A percentile compares a stretch with the other conserved stretches of the same genome.
phyloP scores from a whole-genome alignment of 2,329 filamentous ascomycete species.

The Penicillium sp. region DNA sequence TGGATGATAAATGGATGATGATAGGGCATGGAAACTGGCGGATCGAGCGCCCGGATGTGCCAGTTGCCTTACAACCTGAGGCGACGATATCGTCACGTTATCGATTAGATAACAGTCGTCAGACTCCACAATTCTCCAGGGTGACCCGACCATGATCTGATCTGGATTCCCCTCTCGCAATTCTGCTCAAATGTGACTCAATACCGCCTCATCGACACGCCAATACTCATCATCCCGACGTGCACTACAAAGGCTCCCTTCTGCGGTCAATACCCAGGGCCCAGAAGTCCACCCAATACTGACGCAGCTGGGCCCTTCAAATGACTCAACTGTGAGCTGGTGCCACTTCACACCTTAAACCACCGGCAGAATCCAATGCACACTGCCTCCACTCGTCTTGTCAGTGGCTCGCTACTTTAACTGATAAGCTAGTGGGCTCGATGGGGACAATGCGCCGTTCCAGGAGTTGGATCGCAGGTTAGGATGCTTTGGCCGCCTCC shows the following conservation, averaged over 20 bases:
- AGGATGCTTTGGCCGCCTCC: slow-evolving; percentile 6
- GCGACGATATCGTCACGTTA: slow-evolving; percentile 16
- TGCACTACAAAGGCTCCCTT: not conserved
- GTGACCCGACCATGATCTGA: not conserved
- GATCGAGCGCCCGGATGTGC: not conserved
- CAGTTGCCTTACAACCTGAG: slow-evolving; percentile 2
- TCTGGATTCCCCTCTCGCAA: slow-evolving; percentile 2
- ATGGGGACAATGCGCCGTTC: not conserved
- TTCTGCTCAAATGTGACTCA: slow-evolving; percentile 12
- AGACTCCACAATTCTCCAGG: slow-evolving; percentile 1
- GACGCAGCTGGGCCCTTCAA: not conserved
- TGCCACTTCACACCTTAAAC: slow-evolving; percentile 8
- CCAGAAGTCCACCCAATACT: not conserved
- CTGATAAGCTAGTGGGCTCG: slow-evolving; percentile 20
- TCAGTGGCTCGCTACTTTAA: slow-evolving; percentile 12
- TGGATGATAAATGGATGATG: not conserved
- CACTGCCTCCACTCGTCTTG: slow-evolving; percentile 2
- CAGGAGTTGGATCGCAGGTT: not conserved
- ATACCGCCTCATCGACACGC: slow-evolving; percentile 2
- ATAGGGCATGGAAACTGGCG: not conserved
- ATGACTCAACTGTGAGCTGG: slow-evolving; percentile 10
- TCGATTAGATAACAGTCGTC: slow-evolving; percentile 20
- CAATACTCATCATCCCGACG: not conserved
- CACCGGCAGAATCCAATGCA: slow-evolving; percentile 6
- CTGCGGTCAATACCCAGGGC: not conserved